Base-by-base conservation (phyloP, 441 rosid species). In the Codiaeum variegatum region DNA sequence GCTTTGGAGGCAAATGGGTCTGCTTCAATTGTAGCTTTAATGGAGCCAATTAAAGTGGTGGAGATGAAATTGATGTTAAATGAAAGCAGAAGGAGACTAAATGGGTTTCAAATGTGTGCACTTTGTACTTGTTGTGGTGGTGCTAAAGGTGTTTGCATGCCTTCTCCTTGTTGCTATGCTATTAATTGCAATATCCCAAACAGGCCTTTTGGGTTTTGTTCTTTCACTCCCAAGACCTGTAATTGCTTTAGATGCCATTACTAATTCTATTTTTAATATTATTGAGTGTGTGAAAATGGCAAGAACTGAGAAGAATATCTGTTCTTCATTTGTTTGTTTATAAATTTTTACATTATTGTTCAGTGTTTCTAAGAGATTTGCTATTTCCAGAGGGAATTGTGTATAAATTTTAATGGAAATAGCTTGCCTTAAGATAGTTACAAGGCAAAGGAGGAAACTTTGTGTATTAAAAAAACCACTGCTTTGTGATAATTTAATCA, bases 141-240 rank as follows among this genome's bases (percentile, higher is more conserved):
- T 74, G 83, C 96, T 70, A 90, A 79, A 73, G 90, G 97, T 13
- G 66, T 85, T 69, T 95, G 99, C 75, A 77, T 95, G 78, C 90
- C 94, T 15, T 88, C 97, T 46, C 97, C 98, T 55, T 95, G 99
- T 80, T 95, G 99, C 85, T 95, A 83, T 83, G 98, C 98, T 40
- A 92, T 95, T 83, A 92, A 92, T 62, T 95, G 99, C 92, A 91
- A 92, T 80, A 95, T 95, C 56, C 98, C 99, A n/a, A 90, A 92
- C 73, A 86, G 91, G 78, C 99, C 99, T 60, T 95, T 90, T 79
- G 99, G 99, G 40, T 95, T 87, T 78, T 95, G 98, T 71, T 88
- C 99, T 24, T 95, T 95, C 86, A 91, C 99, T 73, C 98, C 99
- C 77, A 92, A 88, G 82, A 81, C 98, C 75, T 95, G 99, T 78